Percentiles rank a stretch among this genome's conserved stretches.
phyloP scores from a whole-genome alignment of 352 stramenopile species.

The Pythium insidiosum region DNA sequence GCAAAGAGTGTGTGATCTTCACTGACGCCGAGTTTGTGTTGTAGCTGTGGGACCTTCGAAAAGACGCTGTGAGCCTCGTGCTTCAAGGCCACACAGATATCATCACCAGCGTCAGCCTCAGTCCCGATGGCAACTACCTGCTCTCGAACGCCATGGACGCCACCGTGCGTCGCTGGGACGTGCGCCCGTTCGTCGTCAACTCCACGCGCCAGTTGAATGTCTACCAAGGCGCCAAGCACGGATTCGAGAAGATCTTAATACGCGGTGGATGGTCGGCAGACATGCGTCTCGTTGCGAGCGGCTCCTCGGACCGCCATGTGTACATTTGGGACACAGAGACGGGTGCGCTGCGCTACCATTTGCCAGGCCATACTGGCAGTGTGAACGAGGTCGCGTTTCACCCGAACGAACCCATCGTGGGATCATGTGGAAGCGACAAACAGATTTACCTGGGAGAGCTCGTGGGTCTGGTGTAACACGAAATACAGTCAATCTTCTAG shows the following conservation, averaged over 20 bases:
- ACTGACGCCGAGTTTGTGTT: no score
- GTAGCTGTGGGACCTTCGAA: constrained; percentile 87
- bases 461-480: constrained; percentile 11
- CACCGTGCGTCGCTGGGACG: constrained; percentile 89
- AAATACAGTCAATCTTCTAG: no score
- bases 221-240: constrained; percentile 85
- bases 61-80: constrained; percentile 68
- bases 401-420: constrained; percentile 74
- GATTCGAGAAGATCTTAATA: constrained; percentile 91
- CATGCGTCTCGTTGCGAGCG: constrained; percentile 80
- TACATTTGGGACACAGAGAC: constrained; percentile 94
- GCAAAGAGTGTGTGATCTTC: no score
- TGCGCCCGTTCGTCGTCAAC: constrained; percentile 82
- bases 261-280: constrained; percentile 88
- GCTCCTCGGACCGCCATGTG: constrained; percentile 89
- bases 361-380: constrained; percentile 91
- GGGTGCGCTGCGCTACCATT: constrained; percentile 87
- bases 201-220: constrained; percentile 33
- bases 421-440: constrained; percentile 83
- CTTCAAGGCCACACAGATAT: constrained; percentile 91
- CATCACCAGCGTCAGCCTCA: constrained; percentile 91
- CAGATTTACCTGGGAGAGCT: constrained; percentile 81
- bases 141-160: constrained; percentile 95
- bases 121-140: constrained; percentile 89
- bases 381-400: constrained; percentile 94